Base-by-base conservation (phyloP, 225 moss, liverwort and hornwort species). In the Neckera pumila region DNA sequence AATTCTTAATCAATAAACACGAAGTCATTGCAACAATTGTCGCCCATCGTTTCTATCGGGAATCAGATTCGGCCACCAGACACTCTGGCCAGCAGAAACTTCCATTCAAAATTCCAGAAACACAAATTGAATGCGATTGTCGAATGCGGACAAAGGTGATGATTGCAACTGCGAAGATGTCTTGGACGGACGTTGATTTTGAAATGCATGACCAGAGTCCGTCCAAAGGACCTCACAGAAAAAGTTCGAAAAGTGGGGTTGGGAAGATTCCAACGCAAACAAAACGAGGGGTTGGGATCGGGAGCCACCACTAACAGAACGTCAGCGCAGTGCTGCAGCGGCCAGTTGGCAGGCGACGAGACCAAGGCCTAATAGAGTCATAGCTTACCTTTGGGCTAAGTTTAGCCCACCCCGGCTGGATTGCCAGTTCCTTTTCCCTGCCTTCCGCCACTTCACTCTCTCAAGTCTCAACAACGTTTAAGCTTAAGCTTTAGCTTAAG, bases 301-400 rank as follows among this genome's bases (percentile, higher is more conserved):
- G 83, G 73, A 76, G 70, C 38, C 88, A 61, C 76, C 42, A 79
- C 78, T 81, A 21, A 83, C 63, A 57, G 70, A 72, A 71, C 57
- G 47, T 27, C 57, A 86, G 58, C 57, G 19, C 30, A 53, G 63
- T 76, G 51, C 61, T 14, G 63, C 40, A 23, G 77, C 45, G 5
- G 66, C 81, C 87, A 91, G 87, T 82, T 89, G 91, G 85, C 87
- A 91, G 91, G 59, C 40, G 67, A 84, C 25, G 40, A 60, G n/a
- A 36, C 38, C 17, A 70, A 84, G 34, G 79, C 76, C 45, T 45
- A 38, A 80, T 16, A 71, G 4, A 43, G 89, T 62, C 56, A n/a
- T 22, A 81, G 49, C 47, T 90, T 53, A 31, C 31, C n/a, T 26
- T 60, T 14, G 27, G 59, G 47, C 92, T 89, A 90, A 85, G 23